A percentile compares a stretch with the other conserved stretches of the same genome.
phyloP scores from a whole-genome alignment of 768 basidiomycete genomes.

The Macrolepiota fuliginosa region DNA sequence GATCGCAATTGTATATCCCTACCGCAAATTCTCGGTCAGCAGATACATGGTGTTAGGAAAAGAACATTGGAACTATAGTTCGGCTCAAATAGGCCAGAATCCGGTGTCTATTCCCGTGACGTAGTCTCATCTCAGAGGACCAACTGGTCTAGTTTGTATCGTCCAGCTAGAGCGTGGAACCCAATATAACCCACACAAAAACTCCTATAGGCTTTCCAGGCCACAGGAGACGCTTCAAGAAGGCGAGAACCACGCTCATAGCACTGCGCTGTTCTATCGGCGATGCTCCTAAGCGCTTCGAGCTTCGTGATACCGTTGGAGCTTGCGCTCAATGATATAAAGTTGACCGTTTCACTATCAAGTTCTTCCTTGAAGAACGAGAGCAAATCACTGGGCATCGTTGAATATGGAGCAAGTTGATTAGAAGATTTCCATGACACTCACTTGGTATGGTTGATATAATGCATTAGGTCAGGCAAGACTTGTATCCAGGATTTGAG shows the following conservation, averaged over 20 bases:
- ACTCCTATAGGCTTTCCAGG: not conserved
- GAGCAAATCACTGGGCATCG: constrained; percentile 25
- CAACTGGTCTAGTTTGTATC: too few relatives aligned
- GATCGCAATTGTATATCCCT: too few relatives aligned
- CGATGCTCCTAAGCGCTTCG: too few relatives aligned
- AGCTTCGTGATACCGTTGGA: not conserved
- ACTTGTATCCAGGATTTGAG: constrained; percentile 9
- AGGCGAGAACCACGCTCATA: not conserved
- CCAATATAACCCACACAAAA: not conserved
- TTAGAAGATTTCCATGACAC: not conserved
- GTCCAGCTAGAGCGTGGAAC: not conserved
- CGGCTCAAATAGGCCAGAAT: too few relatives aligned
- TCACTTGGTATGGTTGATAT: constrained; percentile 4
- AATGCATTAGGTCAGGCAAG: constrained; percentile 1
- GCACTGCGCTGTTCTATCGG: not conserved
- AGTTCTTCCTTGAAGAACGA: constrained; percentile 40
- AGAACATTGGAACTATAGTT: too few relatives aligned
- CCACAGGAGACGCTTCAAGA: too few relatives aligned
- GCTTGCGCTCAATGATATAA: not conserved
- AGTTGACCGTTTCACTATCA: constrained; percentile 6
- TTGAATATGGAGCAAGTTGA: not conserved
- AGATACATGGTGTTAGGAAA: too few relatives aligned
- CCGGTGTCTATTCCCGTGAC: too few relatives aligned
- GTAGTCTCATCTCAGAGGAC: too few relatives aligned
- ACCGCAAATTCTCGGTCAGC: too few relatives aligned